Evolutionary conservation across 306 rosid species (phyloP).

Genomic region (Sophora flavescens): DNA sequence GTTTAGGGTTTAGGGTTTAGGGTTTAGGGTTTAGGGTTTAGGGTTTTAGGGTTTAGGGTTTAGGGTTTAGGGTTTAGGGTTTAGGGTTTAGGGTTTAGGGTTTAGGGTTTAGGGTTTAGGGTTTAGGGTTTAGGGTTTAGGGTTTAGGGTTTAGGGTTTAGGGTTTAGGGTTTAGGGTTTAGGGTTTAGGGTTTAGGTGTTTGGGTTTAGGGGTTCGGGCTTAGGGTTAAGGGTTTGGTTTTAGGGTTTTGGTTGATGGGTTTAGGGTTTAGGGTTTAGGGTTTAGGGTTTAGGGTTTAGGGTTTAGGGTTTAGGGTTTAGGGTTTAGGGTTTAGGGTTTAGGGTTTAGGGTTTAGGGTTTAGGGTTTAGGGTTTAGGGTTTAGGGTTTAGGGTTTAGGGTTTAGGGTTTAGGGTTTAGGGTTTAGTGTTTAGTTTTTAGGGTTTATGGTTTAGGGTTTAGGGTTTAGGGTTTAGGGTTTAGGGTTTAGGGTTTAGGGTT

Average conservation of each 20-base stretch:
- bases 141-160: constrained; percentile 44
- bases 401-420: constrained; percentile 12
- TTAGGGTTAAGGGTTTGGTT: constrained; percentile 46
- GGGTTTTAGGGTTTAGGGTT: constrained; percentile 31
- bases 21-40: constrained; percentile 41
- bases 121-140: constrained; percentile 45
- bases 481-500: too few relatives aligned
- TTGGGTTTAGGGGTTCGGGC: constrained; percentile 43
- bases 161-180: constrained; percentile 41
- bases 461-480: too few relatives aligned
- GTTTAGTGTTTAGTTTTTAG: constrained; percentile 10
- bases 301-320: constrained; percentile 28
- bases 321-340: constrained; percentile 14
- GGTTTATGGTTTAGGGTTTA: constrained; percentile 13
- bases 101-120: constrained; percentile 40
- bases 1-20: constrained; percentile 44
- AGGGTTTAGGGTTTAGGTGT: constrained; percentile 40
- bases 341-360: constrained; percentile 35
- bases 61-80: constrained; percentile 37
- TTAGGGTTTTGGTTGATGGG: constrained; percentile 43
- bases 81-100: constrained; percentile 46
- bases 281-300: constrained; percentile 38
- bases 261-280: constrained; percentile 32
- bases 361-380: constrained; percentile 37
- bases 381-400: constrained; percentile 35